These are phyloP conservation scores for Colletotrichum spaethianum DNA, from an alignment of 2,329 filamentous ascomycete genomes.

Conservation along the genomic window DNA sequence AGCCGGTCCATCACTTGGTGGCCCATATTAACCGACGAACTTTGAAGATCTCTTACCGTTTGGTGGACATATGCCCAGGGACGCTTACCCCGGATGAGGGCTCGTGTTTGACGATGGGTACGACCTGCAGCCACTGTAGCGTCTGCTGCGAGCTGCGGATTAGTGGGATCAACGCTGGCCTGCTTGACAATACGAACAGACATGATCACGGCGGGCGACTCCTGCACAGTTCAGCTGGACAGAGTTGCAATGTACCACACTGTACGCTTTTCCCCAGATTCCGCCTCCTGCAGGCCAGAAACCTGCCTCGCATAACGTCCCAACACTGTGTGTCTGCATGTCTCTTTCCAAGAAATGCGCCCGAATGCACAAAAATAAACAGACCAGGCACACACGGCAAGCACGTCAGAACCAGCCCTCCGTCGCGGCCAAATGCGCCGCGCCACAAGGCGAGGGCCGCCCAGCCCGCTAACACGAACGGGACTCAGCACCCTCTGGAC, in stretches of 20 bases:
- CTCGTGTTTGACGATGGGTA: slow-evolving; percentile 35
- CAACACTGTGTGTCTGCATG: slow-evolving; percentile 38
- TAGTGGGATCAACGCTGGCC: slow-evolving; percentile 23
- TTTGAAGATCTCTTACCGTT: slow-evolving; percentile 21
- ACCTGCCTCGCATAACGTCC: slow-evolving; percentile 19
- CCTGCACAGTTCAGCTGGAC: background rate
- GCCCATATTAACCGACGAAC: slow-evolving; percentile 20
- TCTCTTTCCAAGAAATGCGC: slow-evolving; percentile 20
- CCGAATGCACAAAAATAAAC: slow-evolving; percentile 26
- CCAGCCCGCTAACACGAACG: slow-evolving; percentile 28
- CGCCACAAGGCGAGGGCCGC: slow-evolving; percentile 14
- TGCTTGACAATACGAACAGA: slow-evolving; percentile 26
- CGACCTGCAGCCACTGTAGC: slow-evolving; percentile 38
- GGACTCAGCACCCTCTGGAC: background rate
- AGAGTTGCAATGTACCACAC: background rate
- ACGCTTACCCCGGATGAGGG: slow-evolving; percentile 33
- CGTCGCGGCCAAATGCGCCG: slow-evolving; percentile 13
- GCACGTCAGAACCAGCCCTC: slow-evolving; percentile 27
- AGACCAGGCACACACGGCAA: slow-evolving; percentile 14
- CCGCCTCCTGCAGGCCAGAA: slow-evolving; percentile 9
- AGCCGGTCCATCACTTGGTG: background rate
- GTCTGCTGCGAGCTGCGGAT: slow-evolving; percentile 18
- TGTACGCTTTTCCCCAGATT: slow-evolving; percentile 7
- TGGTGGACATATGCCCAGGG: slow-evolving; percentile 30
- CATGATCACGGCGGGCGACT: background rate